A percentile compares a stretch with the other conserved stretches of the same genome.
phyloP scores from a whole-genome alignment of 2,329 filamentous ascomycete genomes.

The Colletotrichum sp. region DNA sequence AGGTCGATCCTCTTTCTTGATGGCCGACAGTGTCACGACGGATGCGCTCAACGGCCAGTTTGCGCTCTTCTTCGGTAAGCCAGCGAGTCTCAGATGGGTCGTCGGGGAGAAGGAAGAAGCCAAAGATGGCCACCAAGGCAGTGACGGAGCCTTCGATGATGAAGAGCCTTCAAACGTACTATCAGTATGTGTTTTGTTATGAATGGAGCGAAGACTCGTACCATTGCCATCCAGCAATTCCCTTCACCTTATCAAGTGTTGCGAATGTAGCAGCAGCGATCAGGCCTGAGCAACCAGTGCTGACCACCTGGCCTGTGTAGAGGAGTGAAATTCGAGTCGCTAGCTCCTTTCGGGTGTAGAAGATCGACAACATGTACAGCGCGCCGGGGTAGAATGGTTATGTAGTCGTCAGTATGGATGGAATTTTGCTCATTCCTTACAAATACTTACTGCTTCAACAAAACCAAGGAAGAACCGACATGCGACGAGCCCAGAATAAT shows the following conservation, averaged over 20 bases:
- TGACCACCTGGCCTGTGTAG: slow-evolving; percentile 9
- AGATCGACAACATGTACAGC: slow-evolving; percentile 11
- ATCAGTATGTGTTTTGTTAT: background rate
- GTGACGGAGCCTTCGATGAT: slow-evolving; percentile 34
- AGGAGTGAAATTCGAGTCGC: slow-evolving; percentile 4
- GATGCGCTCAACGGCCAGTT: slow-evolving; percentile 4
- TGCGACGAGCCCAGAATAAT: background rate
- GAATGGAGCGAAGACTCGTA: background rate
- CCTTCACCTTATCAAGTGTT: slow-evolving; percentile 3
- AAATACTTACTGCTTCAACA: slow-evolving; percentile 1
- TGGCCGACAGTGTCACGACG: slow-evolving; percentile 11
- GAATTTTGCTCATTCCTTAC: too few relatives aligned
- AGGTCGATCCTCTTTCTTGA: slow-evolving; percentile 3
- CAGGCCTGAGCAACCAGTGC: slow-evolving; percentile 12
- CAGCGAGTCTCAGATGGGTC: slow-evolving; percentile 26
- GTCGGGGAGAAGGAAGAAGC: slow-evolving; percentile 42
- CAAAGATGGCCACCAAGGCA: slow-evolving; percentile 41
- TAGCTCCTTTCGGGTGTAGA: slow-evolving; percentile 15
- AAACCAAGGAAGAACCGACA: slow-evolving; percentile 14
- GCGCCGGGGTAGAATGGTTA: slow-evolving; percentile 13
- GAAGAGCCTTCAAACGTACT: background rate
- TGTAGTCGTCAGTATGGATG: background rate
- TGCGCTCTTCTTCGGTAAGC: slow-evolving; percentile 10
- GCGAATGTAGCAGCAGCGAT: slow-evolving; percentile 4
- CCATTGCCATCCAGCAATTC: slow-evolving; percentile 17